Evolutionary conservation across 2,329 filamentous ascomycete species (phyloP).

Genomic region (Dothideomycetes sp.): DNA sequence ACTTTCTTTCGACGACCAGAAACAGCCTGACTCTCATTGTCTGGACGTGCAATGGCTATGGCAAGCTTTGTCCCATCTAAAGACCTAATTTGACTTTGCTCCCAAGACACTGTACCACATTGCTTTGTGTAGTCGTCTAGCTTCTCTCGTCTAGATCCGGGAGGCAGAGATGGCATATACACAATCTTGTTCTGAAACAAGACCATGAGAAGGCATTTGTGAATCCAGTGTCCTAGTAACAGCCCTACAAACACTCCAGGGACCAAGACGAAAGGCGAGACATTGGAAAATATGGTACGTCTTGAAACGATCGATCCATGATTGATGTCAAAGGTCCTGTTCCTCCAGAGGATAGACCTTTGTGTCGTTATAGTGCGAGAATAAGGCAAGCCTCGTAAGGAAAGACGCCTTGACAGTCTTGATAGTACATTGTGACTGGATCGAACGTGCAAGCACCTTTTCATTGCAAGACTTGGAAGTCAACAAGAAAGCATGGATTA

Average conservation of each 20-base stretch:
- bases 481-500: too few species aligned
- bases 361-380: too few species aligned
- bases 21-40: too few species aligned
- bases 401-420: too few species aligned
- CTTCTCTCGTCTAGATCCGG: conserved; percentile 56
- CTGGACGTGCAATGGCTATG: conserved; percentile 42
- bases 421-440: too few species aligned
- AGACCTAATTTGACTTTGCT: conserved; percentile 51
- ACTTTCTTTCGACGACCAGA: too few species aligned
- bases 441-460: too few species aligned
- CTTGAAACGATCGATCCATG: background rate
- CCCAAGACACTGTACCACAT: conserved; percentile 57
- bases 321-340: too few species aligned
- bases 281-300: conserved; percentile 20
- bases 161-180: conserved; percentile 68
- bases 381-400: too few species aligned
- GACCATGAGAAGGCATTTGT: conserved; percentile 64
- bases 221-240: conserved; percentile 53
- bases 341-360: too few species aligned
- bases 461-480: too few species aligned
- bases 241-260: conserved; percentile 58
- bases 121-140: conserved; percentile 54
- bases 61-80: conserved; percentile 58
- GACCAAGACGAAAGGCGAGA: conserved; percentile 42
- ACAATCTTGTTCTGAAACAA: conserved; percentile 74